These are phyloP conservation scores for Discostella stelligeroides DNA, from an alignment of 108 stramenopile species.

Conservation along the genomic window DNA sequence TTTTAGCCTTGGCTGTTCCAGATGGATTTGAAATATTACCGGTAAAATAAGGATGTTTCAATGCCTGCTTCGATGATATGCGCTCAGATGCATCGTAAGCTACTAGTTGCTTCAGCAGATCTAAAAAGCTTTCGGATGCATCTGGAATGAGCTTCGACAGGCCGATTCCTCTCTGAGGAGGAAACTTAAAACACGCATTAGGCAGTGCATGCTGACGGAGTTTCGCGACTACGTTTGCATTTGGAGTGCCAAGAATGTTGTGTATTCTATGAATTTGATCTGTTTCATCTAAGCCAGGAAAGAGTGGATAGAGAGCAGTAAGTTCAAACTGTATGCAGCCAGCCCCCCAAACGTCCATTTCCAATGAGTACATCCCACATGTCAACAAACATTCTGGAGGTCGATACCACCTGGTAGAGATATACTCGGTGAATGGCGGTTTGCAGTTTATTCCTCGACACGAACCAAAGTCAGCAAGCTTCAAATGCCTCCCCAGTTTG, in stretches of 20 bases:
- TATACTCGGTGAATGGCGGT: constrained; percentile 87
- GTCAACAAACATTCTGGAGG: constrained; percentile 86
- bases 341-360: constrained; percentile 90
- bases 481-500: constrained; percentile 50
- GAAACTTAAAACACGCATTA: constrained; percentile 72
- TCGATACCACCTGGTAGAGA: constrained; percentile 87
- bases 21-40: constrained; percentile 39
- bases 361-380: constrained; percentile 79
- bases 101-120: constrained; percentile 67
- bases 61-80: constrained; percentile 68
- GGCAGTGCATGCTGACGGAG: constrained; percentile 64
- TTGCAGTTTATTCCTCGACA: constrained; percentile 82
- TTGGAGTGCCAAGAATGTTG: constrained; percentile 70
- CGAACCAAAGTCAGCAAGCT: constrained; percentile 89
- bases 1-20: constrained; percentile 13
- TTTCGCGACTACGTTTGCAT: constrained; percentile 49
- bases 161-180: constrained; percentile 67
- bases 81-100: constrained; percentile 76
- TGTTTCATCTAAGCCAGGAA: constrained; percentile 78
- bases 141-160: constrained; percentile 75
- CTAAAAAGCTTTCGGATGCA: constrained; percentile 57
- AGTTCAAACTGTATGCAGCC: constrained; percentile 89
- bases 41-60: constrained; percentile 77
- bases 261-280: constrained; percentile 84
- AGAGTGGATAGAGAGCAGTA: constrained; percentile 77